phyloP scores from a whole-genome alignment of 1,284 basidiomycete genomes.

The Trametes pubescens region DNA sequence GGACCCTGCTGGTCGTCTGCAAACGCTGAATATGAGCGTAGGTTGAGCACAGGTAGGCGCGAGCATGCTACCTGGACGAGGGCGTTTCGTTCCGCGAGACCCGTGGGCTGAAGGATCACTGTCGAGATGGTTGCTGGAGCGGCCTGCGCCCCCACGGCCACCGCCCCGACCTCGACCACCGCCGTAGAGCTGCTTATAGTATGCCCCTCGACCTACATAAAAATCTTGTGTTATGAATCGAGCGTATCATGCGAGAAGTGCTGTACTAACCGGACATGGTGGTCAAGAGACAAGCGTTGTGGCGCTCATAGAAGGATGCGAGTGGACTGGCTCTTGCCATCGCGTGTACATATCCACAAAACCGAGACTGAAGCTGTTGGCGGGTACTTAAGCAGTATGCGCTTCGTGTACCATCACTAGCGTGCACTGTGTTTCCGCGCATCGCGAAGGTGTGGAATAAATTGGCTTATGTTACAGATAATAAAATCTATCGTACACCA shows the following conservation, averaged over 20 bases:
- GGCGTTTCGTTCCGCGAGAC: constrained; percentile 6
- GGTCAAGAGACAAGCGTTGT: not conserved
- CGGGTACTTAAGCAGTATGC: too few relatives aligned
- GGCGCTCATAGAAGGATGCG: too few relatives aligned
- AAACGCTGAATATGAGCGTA: not conserved
- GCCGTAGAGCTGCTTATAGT: constrained; percentile 36
- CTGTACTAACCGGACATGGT: not conserved
- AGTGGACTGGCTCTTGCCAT: not conserved
- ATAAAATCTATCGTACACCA: not conserved
- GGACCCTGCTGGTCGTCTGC: not conserved
- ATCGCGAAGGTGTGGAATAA: too few relatives aligned
- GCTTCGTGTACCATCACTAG: too few relatives aligned
- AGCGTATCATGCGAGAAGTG: not conserved
- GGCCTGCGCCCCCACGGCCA: not conserved
- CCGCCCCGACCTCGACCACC: constrained; percentile 23
- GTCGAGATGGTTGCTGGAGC: not conserved
- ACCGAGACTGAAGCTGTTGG: too few relatives aligned
- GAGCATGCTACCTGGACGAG: not conserved
- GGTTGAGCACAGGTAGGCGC: too few relatives aligned
- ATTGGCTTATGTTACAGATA: too few relatives aligned
- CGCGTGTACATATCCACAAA: too few relatives aligned
- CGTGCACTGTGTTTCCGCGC: too few relatives aligned
- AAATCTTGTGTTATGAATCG: not conserved
- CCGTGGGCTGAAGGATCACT: not conserved
- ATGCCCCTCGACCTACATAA: constrained; percentile 31